These are phyloP conservation scores for Dactylellina sp. DNA, from an alignment of 2,329 filamentous ascomycete species.

Conservation along the genomic window DNA sequence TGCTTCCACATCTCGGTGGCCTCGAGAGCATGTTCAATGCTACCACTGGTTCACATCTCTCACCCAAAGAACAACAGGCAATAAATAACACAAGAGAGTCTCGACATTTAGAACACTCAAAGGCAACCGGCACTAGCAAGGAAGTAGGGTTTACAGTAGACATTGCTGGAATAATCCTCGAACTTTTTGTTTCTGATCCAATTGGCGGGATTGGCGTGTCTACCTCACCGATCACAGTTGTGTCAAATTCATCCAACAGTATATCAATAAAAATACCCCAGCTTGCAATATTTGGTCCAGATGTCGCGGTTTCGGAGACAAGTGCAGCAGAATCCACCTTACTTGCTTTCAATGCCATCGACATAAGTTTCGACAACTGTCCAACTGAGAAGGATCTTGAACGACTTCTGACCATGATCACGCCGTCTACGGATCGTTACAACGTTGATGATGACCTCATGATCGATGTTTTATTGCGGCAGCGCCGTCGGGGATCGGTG, in stretches of 20 bases:
- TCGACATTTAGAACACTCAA: slow-evolving; percentile 61
- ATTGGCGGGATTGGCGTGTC: slow-evolving; percentile 80
- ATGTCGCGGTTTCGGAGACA: slow-evolving; percentile 62
- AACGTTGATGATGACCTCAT: slow-evolving; percentile 92
- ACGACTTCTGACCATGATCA: slow-evolving; percentile 84
- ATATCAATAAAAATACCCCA: slow-evolving; percentile 80
- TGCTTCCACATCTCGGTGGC: slow-evolving; percentile 88
- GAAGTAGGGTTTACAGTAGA: slow-evolving; percentile 71
- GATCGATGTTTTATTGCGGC: slow-evolving; percentile 87
- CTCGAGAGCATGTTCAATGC: slow-evolving; percentile 86
- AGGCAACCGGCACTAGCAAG: slow-evolving; percentile 68
- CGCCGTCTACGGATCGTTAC: slow-evolving; percentile 90
- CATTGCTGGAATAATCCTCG: slow-evolving; percentile 79
- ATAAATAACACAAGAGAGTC: slow-evolving; percentile 66
- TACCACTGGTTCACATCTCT: slow-evolving; percentile 61
- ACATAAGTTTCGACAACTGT: slow-evolving; percentile 76
- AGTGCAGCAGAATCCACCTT: slow-evolving; percentile 72
- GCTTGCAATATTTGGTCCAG: slow-evolving; percentile 78
- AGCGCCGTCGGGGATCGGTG: slow-evolving; percentile 86
- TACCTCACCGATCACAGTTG: slow-evolving; percentile 75
- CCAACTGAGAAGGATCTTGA: slow-evolving; percentile 86
- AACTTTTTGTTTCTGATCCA: slow-evolving; percentile 82
- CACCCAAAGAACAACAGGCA: slow-evolving; percentile 65
- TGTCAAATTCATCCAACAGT: slow-evolving; percentile 77
- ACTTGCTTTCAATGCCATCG: slow-evolving; percentile 74